A percentile compares a stretch with the other conserved stretches of the same genome.
These are phyloP conservation scores for Pelargonium exstipulatum DNA, from an alignment of 441 rosid species.

Conservation along the genomic window DNA sequence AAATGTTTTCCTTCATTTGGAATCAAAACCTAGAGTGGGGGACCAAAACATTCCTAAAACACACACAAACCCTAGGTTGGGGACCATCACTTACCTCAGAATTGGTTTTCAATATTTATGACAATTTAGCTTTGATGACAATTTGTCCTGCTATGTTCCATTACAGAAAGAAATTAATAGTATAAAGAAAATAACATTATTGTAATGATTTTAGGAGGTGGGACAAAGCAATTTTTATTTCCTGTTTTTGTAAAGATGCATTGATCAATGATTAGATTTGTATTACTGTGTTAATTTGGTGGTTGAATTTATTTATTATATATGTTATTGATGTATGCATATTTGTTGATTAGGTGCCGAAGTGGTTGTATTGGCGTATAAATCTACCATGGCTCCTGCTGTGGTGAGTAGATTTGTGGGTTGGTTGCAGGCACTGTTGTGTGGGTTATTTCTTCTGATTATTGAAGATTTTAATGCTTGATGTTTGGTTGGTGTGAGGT, in stretches of 20 bases:
- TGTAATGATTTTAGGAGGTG: not conserved
- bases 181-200: conserved; percentile 3
- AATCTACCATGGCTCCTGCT: not conserved
- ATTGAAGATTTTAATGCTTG: not conserved
- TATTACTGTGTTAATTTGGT: not conserved
- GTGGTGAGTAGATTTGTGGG: conserved; percentile 8
- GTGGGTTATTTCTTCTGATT: not conserved
- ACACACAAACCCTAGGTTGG: conserved; percentile 9
- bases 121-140: conserved; percentile 8
- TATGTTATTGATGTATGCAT: not conserved
- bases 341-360: not conserved
- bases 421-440: conserved; percentile 18
- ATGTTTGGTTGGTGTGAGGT: conserved; percentile 25
- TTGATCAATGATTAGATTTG: not conserved
- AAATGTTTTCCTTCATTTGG: not conserved
- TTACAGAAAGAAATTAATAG: not conserved
- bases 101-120: not conserved
- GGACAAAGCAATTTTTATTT: not conserved
- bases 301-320: conserved; percentile 1
- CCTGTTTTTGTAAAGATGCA: not conserved
- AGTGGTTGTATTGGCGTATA: not conserved
- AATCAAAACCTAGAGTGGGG: conserved; percentile 9
- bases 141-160: conserved; percentile 5
- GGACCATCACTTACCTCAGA: conserved; percentile 17
- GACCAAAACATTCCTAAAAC: conserved; percentile 3